Percentiles rank a stretch among this genome's conserved stretches.
These are phyloP conservation scores for Penicillium sp. DNA, from an alignment of 2,329 filamentous ascomycete genomes.

Conservation along the genomic window DNA sequence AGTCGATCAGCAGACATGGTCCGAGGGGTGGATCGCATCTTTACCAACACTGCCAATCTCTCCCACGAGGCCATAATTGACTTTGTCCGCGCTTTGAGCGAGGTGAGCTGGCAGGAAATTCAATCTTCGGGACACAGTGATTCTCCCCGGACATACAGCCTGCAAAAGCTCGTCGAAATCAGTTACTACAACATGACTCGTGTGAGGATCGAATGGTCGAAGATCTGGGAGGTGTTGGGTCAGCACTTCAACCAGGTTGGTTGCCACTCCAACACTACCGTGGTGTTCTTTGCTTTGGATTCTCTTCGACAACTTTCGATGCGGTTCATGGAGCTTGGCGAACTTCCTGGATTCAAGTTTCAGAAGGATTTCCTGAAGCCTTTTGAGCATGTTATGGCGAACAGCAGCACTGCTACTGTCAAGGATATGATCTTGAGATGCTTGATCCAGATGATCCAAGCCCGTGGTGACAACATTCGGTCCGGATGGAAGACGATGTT, in stretches of 20 bases:
- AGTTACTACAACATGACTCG: slow-evolving; percentile 99
- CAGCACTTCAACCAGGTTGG: slow-evolving; percentile 98
- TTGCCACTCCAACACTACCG: slow-evolving; percentile 91
- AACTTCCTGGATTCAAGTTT: slow-evolving; percentile 97
- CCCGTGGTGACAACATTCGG: slow-evolving; percentile 90
- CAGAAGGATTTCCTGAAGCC: slow-evolving; percentile 99
- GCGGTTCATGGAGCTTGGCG: slow-evolving; percentile 98
- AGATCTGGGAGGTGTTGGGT: slow-evolving; percentile 95
- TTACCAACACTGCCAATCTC: slow-evolving; percentile 91
- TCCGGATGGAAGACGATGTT: slow-evolving; percentile 99
- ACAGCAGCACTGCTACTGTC: slow-evolving; percentile 84
- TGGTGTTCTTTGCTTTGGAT: slow-evolving; percentile 96
- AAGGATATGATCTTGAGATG: slow-evolving; percentile 97
- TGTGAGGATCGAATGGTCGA: slow-evolving; percentile 97
- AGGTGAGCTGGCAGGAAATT: slow-evolving; percentile 99
- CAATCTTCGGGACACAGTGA: slow-evolving; percentile 95
- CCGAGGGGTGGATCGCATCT: slow-evolving; percentile 89
- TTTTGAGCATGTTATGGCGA: slow-evolving; percentile 95
- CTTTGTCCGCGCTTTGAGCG: slow-evolving; percentile 86
- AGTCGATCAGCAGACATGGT: slow-evolving; percentile 91
- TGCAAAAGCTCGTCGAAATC: slow-evolving; percentile 98
- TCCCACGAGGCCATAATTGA: slow-evolving; percentile 92
- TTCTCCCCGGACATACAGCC: slow-evolving; percentile 89
- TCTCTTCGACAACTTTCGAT: slow-evolving; percentile 93
- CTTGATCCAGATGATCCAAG: slow-evolving; percentile 98